Base-by-base conservation (phyloP, 2,329 filamentous ascomycete genomes). In the Alternaria brassicicola region DNA sequence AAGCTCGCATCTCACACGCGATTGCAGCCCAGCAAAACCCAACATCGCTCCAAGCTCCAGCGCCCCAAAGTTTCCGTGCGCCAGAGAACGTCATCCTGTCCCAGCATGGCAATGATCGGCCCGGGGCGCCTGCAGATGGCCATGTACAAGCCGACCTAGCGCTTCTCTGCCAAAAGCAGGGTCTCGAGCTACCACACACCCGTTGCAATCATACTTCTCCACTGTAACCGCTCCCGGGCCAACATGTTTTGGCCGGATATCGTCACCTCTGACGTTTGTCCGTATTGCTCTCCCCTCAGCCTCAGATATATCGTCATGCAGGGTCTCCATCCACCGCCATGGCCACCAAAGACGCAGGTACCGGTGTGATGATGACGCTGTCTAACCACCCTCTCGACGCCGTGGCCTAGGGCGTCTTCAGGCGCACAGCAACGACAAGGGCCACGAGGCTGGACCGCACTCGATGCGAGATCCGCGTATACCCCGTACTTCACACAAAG, bases 241-340 rank as follows among this genome's bases (percentile, higher is more conserved):
- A 46, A 41, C 47, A 55, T 54, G 46, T 57, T 51, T 59, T 60
- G 59, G 53, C 48, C 50, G 51, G 42, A 59, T 35, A 63, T 64
- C 64, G 65, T 65, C 63, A 66, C 65, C 28, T 49, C 61, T 68
- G 65, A 69, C 65, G 65, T 63, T 63, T 46, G 36, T 21, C 54
- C 51, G 49, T 48, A 47, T 52, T 42, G 38, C 28, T 28, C 36
- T 41, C 56, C 35, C 21, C 61, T 53, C 58, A 64, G 63, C 63
- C 58, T 65, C 63, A 55, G 42, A 31, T 17, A 31, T 17, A 41
- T 41, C 38, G 38, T 38, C 36, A 53, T 59, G 45, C 55, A 49
- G 49, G 35, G 54, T 50, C 50, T 30, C 17, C 15, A 13, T n/a
- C 26, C 36, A 38, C 12, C 26, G 35, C 41, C 52, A 36, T 25